Evolutionary conservation across 768 basidiomycete genomes (phyloP), one percentile per base, ranked within the genome.

Genomic region (Scleroderma bovista): DNA sequence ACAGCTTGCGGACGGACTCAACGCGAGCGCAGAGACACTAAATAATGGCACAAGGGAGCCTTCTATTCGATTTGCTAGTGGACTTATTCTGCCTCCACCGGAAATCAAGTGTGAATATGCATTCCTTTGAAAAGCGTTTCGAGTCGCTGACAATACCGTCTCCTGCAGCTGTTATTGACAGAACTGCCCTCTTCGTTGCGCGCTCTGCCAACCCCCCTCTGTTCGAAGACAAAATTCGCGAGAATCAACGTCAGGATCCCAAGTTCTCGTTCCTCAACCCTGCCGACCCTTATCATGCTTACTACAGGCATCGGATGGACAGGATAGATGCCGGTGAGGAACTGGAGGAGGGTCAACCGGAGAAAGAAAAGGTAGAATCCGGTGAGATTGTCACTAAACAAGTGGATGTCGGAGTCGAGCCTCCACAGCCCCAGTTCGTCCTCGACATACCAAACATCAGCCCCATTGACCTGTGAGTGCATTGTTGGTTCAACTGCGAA

Each of bases 191-290:
- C 12, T 92, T 88, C 52, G 88, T 98, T 53, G 91, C 93, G 32
- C 86, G 89, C 56, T 95, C 93, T n/a, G 88, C 87, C 23, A 90
- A 96, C 60, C 93, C 94, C 7, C 81, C 84, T 10, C 83, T 87
- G 59, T 93, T 99, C 63, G 95, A 98, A 72, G 91, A 93, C 65
- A 94, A 95, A 72, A 93, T 99, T 68, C 84, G 93, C 60, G 93
- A 97, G 72, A 88, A 89, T 61, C 94, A 94, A 70, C 90, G 93
- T 71, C 80, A 84, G 57, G 95, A 98, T 75, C 92, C 93, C 50
- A 95, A 96, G 72, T 99, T 98, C 77, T 93, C 95, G 51, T 99
- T 99, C 76, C 80, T 99, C 68, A 95, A 95, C 74, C 86, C 91
- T 54, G 81, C 82, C 44, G 96, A 99, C 76, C 92, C 96, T 57